Conservation (phyloP, 768 basidiomycete species). For the Lactarius sp. region DNA sequence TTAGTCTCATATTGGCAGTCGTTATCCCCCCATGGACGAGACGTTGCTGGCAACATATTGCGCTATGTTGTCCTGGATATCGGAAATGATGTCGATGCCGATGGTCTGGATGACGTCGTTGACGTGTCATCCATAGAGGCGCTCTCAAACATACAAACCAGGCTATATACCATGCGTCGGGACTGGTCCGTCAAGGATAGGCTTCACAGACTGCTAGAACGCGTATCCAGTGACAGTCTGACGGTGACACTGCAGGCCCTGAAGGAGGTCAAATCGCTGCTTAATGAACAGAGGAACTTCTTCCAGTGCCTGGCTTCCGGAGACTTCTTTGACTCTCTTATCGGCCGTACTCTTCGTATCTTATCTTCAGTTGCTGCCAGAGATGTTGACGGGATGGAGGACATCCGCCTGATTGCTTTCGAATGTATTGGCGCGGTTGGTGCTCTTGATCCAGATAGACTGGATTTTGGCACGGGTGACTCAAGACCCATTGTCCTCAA, state of each 20-base stretch:
- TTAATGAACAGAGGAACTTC: slow-evolving; percentile 47
- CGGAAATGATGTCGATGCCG: slow-evolving; percentile 43
- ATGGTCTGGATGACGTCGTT: slow-evolving; percentile 70
- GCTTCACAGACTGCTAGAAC: slow-evolving; percentile 65
- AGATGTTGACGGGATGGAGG: slow-evolving; percentile 71
- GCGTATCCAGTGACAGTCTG: slow-evolving; percentile 72
- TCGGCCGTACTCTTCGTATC: slow-evolving; percentile 61
- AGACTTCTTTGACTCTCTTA: slow-evolving; percentile 75
- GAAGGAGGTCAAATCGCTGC: slow-evolving; percentile 65
- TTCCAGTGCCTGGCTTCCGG: slow-evolving; percentile 67
- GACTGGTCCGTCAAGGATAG: slow-evolving; percentile 49
- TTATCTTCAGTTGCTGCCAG: slow-evolving; percentile 68
- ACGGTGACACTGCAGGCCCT: slow-evolving; percentile 72
- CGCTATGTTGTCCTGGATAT: slow-evolving; percentile 65
- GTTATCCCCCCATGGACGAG: slow-evolving; percentile 49
- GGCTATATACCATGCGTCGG: slow-evolving; percentile 43
- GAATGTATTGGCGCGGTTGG: slow-evolving; percentile 91
- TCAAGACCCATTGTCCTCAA: slow-evolving; percentile 65
- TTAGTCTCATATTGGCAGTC: slow-evolving; percentile 72
- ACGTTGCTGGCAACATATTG: slow-evolving; percentile 54
- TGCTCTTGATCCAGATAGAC: slow-evolving; percentile 92
- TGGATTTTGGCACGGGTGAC: slow-evolving; percentile 57
- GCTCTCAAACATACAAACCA: slow-evolving; percentile 41
- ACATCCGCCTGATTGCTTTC: slow-evolving; percentile 65
- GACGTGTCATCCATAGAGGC: slow-evolving; percentile 72